Evolutionary conservation across 2,329 filamentous ascomycete genomes (phyloP).

Genomic region (Cadophora sp.): DNA sequence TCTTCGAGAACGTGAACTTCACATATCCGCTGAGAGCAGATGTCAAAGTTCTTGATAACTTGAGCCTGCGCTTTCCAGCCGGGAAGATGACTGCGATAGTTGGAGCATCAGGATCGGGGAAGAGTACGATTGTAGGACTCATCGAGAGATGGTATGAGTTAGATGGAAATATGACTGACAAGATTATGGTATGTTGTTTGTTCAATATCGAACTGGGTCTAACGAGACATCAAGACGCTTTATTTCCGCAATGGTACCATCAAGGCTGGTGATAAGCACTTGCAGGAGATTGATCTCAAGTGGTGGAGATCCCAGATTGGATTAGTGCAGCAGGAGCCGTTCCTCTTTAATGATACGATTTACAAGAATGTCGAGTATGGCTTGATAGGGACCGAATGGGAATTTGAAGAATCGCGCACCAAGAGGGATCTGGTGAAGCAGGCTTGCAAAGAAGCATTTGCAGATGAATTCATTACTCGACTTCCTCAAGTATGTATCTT

Average conservation of each 20-base stretch:
- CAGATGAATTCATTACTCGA: slow-evolving; percentile 71
- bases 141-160: slow-evolving; percentile 76
- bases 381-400: slow-evolving; percentile 58
- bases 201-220: not conserved
- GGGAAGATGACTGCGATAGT: slow-evolving; percentile 79
- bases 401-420: slow-evolving; percentile 58
- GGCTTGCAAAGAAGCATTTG: slow-evolving; percentile 72
- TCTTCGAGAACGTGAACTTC: slow-evolving; percentile 71
- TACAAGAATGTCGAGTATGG: slow-evolving; percentile 68
- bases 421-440: slow-evolving; percentile 66
- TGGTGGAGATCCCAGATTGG: slow-evolving; percentile 68
- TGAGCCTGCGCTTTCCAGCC: slow-evolving; percentile 41
- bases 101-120: slow-evolving; percentile 74
- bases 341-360: slow-evolving; percentile 71
- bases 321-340: slow-evolving; percentile 72
- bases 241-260: slow-evolving; percentile 53
- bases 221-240: slow-evolving; percentile 30
- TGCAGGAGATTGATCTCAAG: slow-evolving; percentile 66
- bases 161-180: slow-evolving; percentile 44
- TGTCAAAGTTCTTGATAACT: slow-evolving; percentile 65
- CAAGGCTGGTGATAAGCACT: slow-evolving; percentile 56
- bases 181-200: slow-evolving; percentile 32
- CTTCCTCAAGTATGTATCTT: slow-evolving; percentile 56
- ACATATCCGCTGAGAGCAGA: slow-evolving; percentile 74
- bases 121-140: slow-evolving; percentile 75